Conservation (phyloP, 1,139 yeast genomes). For the Yamadazyma membranifaciens region DNA sequence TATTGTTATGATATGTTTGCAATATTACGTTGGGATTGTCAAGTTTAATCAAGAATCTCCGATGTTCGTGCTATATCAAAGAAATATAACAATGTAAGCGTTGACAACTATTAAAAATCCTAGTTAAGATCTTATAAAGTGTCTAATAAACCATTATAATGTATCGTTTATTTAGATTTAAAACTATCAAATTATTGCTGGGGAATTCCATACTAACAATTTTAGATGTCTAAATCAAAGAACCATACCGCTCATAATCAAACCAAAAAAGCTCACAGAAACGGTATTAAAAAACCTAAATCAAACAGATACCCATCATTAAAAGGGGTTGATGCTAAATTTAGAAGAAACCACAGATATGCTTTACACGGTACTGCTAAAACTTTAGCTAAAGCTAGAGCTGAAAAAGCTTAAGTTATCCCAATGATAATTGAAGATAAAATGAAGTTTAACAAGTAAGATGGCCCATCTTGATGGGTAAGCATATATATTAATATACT, state of each 20-base stretch:
- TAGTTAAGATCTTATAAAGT: too few relatives aligned
- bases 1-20: too few relatives aligned
- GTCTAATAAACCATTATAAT: too few relatives aligned
- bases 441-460: too few relatives aligned
- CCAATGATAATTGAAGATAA: too few relatives aligned
- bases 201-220: slow-evolving; percentile 12
- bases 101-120: too few relatives aligned
- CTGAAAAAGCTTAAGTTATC: slow-evolving; percentile 29
- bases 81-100: too few relatives aligned
- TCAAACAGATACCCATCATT: slow-evolving; percentile 97
- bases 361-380: slow-evolving; percentile 98
- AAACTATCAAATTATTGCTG: too few relatives aligned
- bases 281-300: slow-evolving; percentile 99
- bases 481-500: slow-evolving; percentile 7
- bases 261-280: slow-evolving; percentile 99
- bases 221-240: slow-evolving; percentile 91
- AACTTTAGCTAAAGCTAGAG: slow-evolving; percentile 82
- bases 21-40: too few relatives aligned
- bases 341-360: slow-evolving; percentile 99
- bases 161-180: too few relatives aligned
- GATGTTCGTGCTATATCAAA: too few relatives aligned
- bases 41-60: too few relatives aligned
- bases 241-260: slow-evolving; percentile 99
- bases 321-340: slow-evolving; percentile 99
- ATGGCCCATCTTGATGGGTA: slow-evolving; percentile 4